Percentiles rank a stretch among this genome's conserved stretches.
These are phyloP conservation scores for Citrullus colocynthis DNA, from an alignment of 306 rosid species.

Conservation along the genomic window DNA sequence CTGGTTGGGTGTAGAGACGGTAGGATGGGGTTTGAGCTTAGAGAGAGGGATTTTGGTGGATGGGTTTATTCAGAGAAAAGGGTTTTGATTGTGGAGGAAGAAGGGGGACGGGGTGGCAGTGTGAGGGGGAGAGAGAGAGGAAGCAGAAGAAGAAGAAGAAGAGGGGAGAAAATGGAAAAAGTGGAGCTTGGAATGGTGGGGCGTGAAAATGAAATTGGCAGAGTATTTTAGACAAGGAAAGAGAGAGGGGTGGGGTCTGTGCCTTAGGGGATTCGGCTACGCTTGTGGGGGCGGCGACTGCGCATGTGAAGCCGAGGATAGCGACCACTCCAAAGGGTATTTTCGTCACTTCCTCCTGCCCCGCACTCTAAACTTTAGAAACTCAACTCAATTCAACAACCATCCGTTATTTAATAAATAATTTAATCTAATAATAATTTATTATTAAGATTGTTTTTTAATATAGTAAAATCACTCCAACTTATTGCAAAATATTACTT, in stretches of 20 bases:
- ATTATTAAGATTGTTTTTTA: too few species aligned
- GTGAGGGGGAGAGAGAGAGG: background rate
- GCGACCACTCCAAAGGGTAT: slow-evolving; percentile 4
- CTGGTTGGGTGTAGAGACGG: too few species aligned
- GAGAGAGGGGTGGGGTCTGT: background rate
- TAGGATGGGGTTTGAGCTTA: background rate
- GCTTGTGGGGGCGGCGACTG: slow-evolving; percentile 7
- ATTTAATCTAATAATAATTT: background rate
- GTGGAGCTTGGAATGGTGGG: background rate
- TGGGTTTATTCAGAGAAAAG: background rate
- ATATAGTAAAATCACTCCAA: too few species aligned
- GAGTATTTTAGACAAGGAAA: background rate
- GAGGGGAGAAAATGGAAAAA: background rate
- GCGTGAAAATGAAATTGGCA: background rate
- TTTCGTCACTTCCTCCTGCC: background rate
- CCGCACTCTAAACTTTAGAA: background rate
- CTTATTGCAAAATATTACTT: too few species aligned
- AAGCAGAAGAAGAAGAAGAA: background rate
- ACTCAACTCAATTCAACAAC: background rate
- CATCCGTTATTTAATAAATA: background rate
- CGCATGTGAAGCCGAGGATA: slow-evolving; percentile 8
- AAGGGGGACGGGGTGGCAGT: background rate
- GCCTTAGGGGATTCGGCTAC: background rate
- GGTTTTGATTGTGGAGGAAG: background rate
- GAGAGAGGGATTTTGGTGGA: background rate